Percentiles rank a stretch among this genome's conserved stretches.
These are phyloP conservation scores for Kwoniella pini DNA, from an alignment of 768 basidiomycete species.

Conservation along the genomic window DNA sequence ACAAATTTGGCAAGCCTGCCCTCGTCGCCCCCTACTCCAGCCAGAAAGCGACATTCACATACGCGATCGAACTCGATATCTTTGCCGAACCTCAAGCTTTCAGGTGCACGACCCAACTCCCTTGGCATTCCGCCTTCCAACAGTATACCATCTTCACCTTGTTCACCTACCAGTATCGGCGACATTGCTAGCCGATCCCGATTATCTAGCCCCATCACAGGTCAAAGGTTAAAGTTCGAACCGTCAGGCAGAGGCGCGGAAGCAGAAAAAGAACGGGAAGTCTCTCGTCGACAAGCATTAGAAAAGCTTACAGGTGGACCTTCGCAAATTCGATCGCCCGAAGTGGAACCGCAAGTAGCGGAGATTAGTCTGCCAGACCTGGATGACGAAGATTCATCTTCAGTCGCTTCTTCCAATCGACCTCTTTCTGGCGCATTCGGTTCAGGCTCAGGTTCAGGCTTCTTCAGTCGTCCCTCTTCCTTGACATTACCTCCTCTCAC, in stretches of 20 bases:
- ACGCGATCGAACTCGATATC: slow-evolving; percentile 49
- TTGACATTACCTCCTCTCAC: slow-evolving; percentile 14
- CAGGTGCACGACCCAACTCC: slow-evolving; percentile 29
- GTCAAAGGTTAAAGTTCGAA: slow-evolving; percentile 42
- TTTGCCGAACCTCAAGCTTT: slow-evolving; percentile 40
- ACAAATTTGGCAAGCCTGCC: slow-evolving; percentile 23
- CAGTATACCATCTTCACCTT: slow-evolving; percentile 38
- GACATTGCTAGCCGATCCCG: slow-evolving; percentile 5
- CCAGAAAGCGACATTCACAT: slow-evolving; percentile 42
- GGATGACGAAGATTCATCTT: slow-evolving; percentile 40
- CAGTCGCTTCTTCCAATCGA: slow-evolving; percentile 30
- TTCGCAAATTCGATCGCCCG: neutral
- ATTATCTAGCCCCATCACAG: slow-evolving; percentile 12
- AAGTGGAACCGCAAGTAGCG: slow-evolving; percentile 5
- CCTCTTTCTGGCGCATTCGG: slow-evolving; percentile 35
- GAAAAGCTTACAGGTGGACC: slow-evolving; percentile 39
- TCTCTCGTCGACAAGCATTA: slow-evolving; percentile 40
- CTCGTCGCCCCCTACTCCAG: slow-evolving; percentile 36
- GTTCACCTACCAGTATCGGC: slow-evolving; percentile 25
- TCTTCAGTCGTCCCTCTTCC: slow-evolving; percentile 25
- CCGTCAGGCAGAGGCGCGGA: slow-evolving; percentile 45
- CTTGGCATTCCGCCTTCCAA: slow-evolving; percentile 39
- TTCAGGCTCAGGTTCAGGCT: slow-evolving; percentile 17
- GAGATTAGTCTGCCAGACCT: slow-evolving; percentile 45
- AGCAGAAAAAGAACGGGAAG: slow-evolving; percentile 44